These are phyloP conservation scores for Apiospora aurea DNA, from an alignment of 2,329 filamentous ascomycete genomes.

Conservation along the genomic window DNA sequence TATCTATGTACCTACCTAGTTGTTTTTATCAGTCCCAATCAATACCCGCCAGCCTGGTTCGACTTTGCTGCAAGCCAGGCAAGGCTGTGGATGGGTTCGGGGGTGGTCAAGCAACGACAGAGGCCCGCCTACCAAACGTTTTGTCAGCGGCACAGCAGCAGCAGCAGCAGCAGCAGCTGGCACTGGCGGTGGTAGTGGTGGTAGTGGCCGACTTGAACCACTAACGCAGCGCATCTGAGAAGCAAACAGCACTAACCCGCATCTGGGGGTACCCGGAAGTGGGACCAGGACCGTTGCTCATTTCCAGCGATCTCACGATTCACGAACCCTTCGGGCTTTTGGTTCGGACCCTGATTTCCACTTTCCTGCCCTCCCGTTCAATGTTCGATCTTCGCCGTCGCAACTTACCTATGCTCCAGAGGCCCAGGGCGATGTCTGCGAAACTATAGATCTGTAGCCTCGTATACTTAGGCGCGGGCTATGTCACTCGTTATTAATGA, in stretches of 20 bases:
- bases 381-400: neutral
- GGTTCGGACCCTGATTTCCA: neutral
- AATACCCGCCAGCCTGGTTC: conserved; percentile 19
- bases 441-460: neutral
- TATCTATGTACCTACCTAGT: neutral
- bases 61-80: conserved; percentile 7
- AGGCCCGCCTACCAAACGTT: conserved; percentile 2
- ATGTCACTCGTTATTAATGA: neutral
- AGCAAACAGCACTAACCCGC: conserved; percentile 15
- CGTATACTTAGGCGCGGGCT: neutral
- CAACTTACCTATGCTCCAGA: neutral
- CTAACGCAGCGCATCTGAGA: neutral
- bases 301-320: conserved; percentile 20
- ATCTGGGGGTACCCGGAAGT: neutral
- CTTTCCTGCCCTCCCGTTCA: neutral
- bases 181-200: neutral
- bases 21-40: neutral
- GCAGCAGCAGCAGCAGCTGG: neutral
- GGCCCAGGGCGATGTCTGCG: neutral
- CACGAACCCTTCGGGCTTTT: neutral
- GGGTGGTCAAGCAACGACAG: neutral
- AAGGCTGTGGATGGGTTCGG: conserved; percentile 16
- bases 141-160: conserved; percentile 13
- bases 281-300: conserved; percentile 11
- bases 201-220: neutral